Evolutionary conservation across 176 grass and related monocot genomes (phyloP), one percentile per base, ranked within the genome.

Genomic region (Oryza longistaminata): DNA sequence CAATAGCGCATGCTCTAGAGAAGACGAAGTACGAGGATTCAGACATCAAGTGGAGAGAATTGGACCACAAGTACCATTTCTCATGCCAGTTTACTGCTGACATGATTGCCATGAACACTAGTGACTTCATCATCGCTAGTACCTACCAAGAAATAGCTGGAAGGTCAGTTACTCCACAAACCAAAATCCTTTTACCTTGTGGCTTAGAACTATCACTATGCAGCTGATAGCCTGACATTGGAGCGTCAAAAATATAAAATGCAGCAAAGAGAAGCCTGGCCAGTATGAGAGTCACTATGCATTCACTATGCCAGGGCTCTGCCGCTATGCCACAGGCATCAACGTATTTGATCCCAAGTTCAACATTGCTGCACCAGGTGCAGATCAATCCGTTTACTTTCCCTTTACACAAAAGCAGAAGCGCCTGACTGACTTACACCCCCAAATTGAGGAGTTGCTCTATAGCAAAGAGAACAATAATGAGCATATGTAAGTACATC

Each of bases 141-240:
- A 98, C 93, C 55, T 98, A 93, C 80, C 96, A 98, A 85, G 96
- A 98, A 83, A 98, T 98, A 33, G 93, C 96, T 74, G 96, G 96
- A 78, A 98, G 91, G 96, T 94, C 49, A 44, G 69, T 58, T 21
- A 58, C 17, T 58, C 17, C 53, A 21, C 53, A 58, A 58, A 58
- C 16, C 17, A 58, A 58, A 58, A 58, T 58, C 19, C 7, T 58
- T 58, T 58, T 58, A 21, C 1, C 1, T 7, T 21, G 53, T 58
- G 19, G 17, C 53, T 58, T 58, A 58, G 53, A 58, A 5, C 16
- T 58, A n/a, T 2, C 53, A n/a, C 53, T 58, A 19, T n/a, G 53
- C 53, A 58, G 53, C 17, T 55, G 53, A 58, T 58, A 58, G 53
- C 17, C 53, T 58, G 19, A 58, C 21, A 58, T 64, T 6, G 7